Percentiles rank a stretch among this genome's conserved stretches.
These are phyloP conservation scores for Nothophytophthora sp. DNA, from an alignment of 352 stramenopile species.

Conservation along the genomic window DNA sequence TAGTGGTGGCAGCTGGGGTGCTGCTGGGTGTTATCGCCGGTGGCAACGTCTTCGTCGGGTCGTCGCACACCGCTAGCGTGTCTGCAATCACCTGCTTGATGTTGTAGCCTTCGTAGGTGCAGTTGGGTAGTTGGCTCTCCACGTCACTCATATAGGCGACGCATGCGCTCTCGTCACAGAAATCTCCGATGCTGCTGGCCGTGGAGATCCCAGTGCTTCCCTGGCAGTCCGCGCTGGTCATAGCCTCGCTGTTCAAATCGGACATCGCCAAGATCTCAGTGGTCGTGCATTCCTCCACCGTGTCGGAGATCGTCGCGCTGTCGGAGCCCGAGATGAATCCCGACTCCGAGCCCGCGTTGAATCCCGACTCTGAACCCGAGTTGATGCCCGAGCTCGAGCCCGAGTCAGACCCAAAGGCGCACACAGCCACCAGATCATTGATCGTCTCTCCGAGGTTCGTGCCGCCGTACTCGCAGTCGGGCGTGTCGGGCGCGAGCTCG, in stretches of 20 bases:
- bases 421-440: not conserved
- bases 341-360: too few species aligned
- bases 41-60: conserved; percentile 3
- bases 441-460: conserved; percentile 14
- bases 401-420: not conserved
- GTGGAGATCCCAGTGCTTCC: conserved; percentile 8
- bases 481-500: conserved; percentile 6
- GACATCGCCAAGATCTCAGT: conserved; percentile 3
- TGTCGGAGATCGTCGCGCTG: not conserved
- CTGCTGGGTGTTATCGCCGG: not conserved
- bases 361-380: not conserved
- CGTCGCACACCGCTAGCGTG: conserved; percentile 4
- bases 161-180: conserved; percentile 8
- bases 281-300: conserved; percentile 1
- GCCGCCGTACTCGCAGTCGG: conserved; percentile 15
- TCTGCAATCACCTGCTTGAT: conserved; percentile 11
- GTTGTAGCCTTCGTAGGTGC: conserved; percentile 14
- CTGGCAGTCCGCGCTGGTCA: conserved; percentile 11
- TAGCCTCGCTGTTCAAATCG: conserved; percentile 1
- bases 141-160: conserved; percentile 8
- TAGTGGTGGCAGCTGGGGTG: not conserved
- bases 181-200: not conserved
- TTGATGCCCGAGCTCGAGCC: not conserved
- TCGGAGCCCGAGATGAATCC: not conserved
- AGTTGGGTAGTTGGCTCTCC: conserved; percentile 7